Evolutionary conservation across 306 rosid species (phyloP), one percentile per base, ranked within the genome.

Genomic region (Cyamopsis tetragonoloba): DNA sequence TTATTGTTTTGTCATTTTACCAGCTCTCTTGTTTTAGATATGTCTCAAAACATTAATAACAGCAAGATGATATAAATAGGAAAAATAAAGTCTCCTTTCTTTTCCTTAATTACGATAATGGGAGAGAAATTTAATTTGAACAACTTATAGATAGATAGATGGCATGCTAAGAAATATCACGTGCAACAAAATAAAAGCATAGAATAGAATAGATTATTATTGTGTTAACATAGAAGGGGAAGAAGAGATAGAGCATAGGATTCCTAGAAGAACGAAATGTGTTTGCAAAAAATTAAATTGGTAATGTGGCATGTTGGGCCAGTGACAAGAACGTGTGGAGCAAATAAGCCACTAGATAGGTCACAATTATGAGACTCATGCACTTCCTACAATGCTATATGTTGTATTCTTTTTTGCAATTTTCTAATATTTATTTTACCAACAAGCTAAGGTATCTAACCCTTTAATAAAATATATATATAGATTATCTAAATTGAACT

Each of bases 301-400:
- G 31, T 23, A 66, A 57, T 64, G 50, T 64, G 62, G 56, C 38
- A 46, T 66, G 68, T 66, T 75, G 62, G 73, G 46, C 20, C 68
- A 75, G 50, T 23, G 62, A 58, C 74, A 75, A 26, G 62, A 75
- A 66, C 62, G 68, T 75, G 74, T 66, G 79, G 79, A 47, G 59
- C 74, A 66, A 75, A 75, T 47, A 66, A 66, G 68, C 54, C 72
- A 64, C 28, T 19, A 20, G 41, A 42, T 56, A 57, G 74, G 69
- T 56, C 62, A 57, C 74, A 66, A 57, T 75, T 57, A 74, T 65
- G 78, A 73, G 55, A 54, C 7, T 54, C 50, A 54, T 73, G 78
- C 42, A 65, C 72, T 53, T 57, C 42, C 42, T 64, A 43, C 72
- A 53, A 54, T 42, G 78, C 22, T 24, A 46, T 24, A 46, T 58